Evolutionary conservation across 768 basidiomycete genomes (phyloP), one percentile per base, ranked within the genome.

Genomic region (Auriscalpium vulgare): DNA sequence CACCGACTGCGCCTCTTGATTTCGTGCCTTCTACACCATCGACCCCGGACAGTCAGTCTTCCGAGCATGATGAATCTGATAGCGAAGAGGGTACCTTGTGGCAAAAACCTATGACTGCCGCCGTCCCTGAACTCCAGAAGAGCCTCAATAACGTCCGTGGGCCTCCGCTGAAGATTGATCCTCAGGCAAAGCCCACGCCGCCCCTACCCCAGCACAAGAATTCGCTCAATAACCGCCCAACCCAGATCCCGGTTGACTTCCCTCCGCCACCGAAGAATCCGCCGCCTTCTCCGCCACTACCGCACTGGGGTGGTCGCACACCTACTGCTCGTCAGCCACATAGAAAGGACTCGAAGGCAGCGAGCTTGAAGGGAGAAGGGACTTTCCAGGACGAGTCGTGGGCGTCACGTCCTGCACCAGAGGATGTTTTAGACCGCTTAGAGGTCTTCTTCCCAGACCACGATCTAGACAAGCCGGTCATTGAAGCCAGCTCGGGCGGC

Each of bases 371-470:
- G 11, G 66, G 72, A n/a, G 71, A 74, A 47, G 86, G 78, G 61
- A 83, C 83, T 5, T 88, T 91, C 60, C 82, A 78, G 58, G 85
- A 83, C 62, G 78, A 80, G 55, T 87, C 87, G 19, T 97, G 92
- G 94, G 88, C 90, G 38, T 84, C 87, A 58, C 89, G 94, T 63
- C 95, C 95, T 34, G 83, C 85, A 47, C 84, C 94, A 0, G 97
- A 98, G 71, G 88, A 90, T 62, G 88, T 99, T 46, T 92, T 93
- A 67, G 88, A 97, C 45, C 84, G 89, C 55, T 78, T 99, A 8
- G 91, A 97, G 63, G 85, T 88, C 58, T 97, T 91, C 75, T 99
- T 99, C 78, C 95, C 95, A 1, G 86, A 88, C 61, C 91, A 97
- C 66, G 94, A 97, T 65, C 82, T 98, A 49, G 97, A 98, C 69